phyloP scores from a whole-genome alignment of 176 grass and related monocot species.

The Oryza punctata region DNA sequence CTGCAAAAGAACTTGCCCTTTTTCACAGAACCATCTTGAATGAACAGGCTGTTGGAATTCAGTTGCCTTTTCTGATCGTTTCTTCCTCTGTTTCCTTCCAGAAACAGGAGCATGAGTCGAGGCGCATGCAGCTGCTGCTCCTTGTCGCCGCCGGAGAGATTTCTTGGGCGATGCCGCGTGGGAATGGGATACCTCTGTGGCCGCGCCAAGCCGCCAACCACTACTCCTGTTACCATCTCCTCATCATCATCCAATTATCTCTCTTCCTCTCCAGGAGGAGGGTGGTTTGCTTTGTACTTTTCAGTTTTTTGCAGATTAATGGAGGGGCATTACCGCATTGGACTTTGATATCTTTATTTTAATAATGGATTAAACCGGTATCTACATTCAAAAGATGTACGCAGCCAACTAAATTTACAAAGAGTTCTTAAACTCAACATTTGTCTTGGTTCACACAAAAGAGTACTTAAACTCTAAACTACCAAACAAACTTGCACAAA shows the following conservation, averaged over 20 bases:
- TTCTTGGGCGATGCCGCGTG: conserved; percentile 13
- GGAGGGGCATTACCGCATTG: neutral
- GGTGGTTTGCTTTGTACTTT: conserved; percentile 24
- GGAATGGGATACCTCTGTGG: neutral
- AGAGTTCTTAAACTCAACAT: too few species aligned
- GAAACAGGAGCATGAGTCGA: conserved; percentile 26
- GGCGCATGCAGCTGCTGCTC: conserved; percentile 32
- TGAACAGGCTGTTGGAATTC: conserved; percentile 1
- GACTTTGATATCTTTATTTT: conserved; percentile 33
- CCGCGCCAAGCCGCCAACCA: conserved; percentile 27
- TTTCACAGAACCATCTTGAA: conserved; percentile 4
- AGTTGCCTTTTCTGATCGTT: conserved; percentile 23
- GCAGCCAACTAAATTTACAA: too few species aligned
- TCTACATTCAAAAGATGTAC: too few species aligned
- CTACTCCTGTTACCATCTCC: conserved; percentile 35
- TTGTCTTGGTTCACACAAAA: too few species aligned
- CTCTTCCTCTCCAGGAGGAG: conserved; percentile 15
- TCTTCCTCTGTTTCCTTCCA: conserved; percentile 20
- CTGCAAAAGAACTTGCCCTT: neutral
- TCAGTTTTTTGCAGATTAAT: conserved; percentile 35
- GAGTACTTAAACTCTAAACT: too few species aligned
- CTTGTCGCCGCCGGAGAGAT: conserved; percentile 24
- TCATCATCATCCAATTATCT: conserved; percentile 10
- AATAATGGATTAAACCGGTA: too few species aligned
- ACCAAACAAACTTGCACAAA: too few species aligned